phyloP scores from a whole-genome alignment of 345 rosid genomes.

The Hirschfeldia incana region DNA sequence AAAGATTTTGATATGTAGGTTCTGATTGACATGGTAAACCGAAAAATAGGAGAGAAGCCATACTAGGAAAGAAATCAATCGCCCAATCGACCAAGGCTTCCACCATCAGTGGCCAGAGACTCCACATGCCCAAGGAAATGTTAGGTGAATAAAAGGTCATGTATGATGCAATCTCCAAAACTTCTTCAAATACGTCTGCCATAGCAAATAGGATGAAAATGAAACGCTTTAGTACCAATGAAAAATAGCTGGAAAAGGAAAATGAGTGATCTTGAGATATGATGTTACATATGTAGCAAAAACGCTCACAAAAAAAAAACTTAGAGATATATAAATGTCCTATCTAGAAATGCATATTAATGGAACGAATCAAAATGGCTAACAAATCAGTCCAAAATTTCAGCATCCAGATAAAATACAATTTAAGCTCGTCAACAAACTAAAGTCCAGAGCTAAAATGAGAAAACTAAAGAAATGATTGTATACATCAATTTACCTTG shows the following conservation, averaged over 20 bases:
- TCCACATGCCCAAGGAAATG: slow-evolving; percentile 46
- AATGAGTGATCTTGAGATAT: not conserved
- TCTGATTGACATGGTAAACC: not conserved
- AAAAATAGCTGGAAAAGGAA: not conserved
- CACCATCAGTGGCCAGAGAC: slow-evolving; percentile 93
- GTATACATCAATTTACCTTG: not conserved
- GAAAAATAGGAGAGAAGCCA: not conserved
- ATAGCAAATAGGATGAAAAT: slow-evolving; percentile 26
- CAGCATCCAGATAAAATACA: not conserved
- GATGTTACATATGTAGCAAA: not conserved
- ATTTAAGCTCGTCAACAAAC: not conserved
- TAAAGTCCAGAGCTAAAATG: not conserved
- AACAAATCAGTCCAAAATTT: not conserved
- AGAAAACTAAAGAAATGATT: not conserved
- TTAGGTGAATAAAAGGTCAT: slow-evolving; percentile 97
- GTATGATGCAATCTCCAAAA: slow-evolving; percentile 91
- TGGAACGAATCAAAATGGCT: not conserved
- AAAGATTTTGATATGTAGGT: too few species aligned
- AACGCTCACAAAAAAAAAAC: not conserved
- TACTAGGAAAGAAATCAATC: slow-evolving; percentile 82
- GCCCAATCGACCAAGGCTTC: slow-evolving; percentile 97
- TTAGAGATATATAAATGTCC: not conserved
- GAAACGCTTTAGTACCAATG: slow-evolving; percentile 11
- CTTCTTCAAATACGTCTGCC: slow-evolving; percentile 99
- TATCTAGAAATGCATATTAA: not conserved